A percentile compares a stretch with the other conserved stretches of the same genome.
phyloP scores from a whole-genome alignment of 805 yeast genomes.

The Priceomyces medius region DNA sequence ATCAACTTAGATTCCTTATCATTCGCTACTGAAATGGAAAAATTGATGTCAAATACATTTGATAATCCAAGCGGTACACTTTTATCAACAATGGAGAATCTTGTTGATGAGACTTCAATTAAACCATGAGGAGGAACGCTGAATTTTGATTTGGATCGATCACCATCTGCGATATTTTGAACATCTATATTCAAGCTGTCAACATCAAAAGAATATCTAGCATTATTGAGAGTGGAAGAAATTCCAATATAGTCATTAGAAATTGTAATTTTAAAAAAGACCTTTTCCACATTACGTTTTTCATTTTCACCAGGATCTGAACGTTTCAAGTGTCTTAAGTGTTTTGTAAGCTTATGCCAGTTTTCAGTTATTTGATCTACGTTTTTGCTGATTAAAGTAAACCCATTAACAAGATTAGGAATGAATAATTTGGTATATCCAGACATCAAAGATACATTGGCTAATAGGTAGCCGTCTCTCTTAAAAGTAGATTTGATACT shows the following conservation, averaged over 20 bases:
- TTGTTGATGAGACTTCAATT: conserved; percentile 40
- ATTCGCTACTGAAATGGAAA: conserved; percentile 45
- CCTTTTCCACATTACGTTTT: conserved; percentile 1
- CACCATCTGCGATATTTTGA: conserved; percentile 21
- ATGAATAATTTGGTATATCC: conserved; percentile 31
- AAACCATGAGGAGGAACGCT: conserved; percentile 38
- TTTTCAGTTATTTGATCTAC: conserved; percentile 5
- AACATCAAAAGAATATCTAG: conserved; percentile 34
- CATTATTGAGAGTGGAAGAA: conserved; percentile 29
- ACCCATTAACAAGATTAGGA: conserved; percentile 22
- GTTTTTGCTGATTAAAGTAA: conserved; percentile 12
- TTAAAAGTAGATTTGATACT: conserved; percentile 14
- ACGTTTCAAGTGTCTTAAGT: neutral
- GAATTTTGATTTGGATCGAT: neutral
- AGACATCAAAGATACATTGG: conserved; percentile 17
- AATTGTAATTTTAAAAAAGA: conserved; percentile 24
- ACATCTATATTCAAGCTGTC: conserved; percentile 27
- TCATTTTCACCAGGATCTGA: neutral
- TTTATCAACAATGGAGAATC: conserved; percentile 39
- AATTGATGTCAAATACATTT: conserved; percentile 42
- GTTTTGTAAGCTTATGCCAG: conserved; percentile 4
- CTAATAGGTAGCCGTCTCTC: conserved; percentile 11
- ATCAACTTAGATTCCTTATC: conserved; percentile 21
- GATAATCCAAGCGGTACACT: conserved; percentile 43
- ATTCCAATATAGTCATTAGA: conserved; percentile 37